Conservation (phyloP, 2,329 filamentous ascomycete species). For the Rutstroemia sp. region DNA sequence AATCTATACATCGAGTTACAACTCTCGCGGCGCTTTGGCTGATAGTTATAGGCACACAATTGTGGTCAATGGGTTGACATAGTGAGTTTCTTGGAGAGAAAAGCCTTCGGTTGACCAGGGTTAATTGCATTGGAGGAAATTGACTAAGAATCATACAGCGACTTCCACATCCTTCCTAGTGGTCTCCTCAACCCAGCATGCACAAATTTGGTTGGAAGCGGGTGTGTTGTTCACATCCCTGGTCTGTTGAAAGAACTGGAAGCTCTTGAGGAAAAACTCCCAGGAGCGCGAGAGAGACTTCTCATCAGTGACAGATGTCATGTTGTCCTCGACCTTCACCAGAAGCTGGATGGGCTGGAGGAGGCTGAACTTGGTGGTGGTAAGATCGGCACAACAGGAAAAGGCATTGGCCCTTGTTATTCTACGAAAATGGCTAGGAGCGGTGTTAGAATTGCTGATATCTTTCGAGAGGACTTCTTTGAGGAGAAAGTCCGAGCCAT, state of each 20-base stretch:
- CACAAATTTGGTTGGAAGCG: constrained; percentile 68
- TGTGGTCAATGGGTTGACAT: constrained; percentile 34
- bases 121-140: background rate
- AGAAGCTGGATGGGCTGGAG: constrained; percentile 61
- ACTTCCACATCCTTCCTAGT: constrained; percentile 53
- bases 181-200: constrained; percentile 65
- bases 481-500: constrained; percentile 58
- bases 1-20: background rate
- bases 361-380: constrained; percentile 42
- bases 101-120: background rate
- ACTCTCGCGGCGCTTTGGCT: background rate
- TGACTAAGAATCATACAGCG: constrained; percentile 12
- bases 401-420: constrained; percentile 50
- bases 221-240: constrained; percentile 59
- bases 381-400: constrained; percentile 38
- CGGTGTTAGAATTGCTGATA: constrained; percentile 58
- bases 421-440: constrained; percentile 55
- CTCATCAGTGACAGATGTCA: constrained; percentile 46
- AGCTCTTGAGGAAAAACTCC: constrained; percentile 50
- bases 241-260: constrained; percentile 59
- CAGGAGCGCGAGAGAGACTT: constrained; percentile 48
- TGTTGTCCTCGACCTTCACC: constrained; percentile 58
- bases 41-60: constrained; percentile 31
- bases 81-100: constrained; percentile 16
- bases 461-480: constrained; percentile 60